phyloP scores from a whole-genome alignment of 2,329 filamentous ascomycete genomes.

The Emmonsia crescens region DNA sequence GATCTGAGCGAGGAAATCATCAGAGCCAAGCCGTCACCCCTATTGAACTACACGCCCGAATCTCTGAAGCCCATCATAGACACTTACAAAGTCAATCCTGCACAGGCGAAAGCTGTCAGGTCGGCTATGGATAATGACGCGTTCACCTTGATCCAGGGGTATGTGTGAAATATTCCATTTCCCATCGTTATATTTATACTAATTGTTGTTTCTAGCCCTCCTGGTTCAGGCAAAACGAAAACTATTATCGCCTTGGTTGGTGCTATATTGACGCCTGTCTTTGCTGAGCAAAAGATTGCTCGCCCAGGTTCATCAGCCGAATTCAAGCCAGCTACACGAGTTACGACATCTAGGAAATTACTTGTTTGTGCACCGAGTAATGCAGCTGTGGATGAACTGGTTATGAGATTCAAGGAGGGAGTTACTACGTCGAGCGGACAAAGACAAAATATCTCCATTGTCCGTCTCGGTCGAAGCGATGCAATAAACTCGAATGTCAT shows the following conservation, averaged over 20 bases:
- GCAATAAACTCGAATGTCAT: constrained; percentile 81
- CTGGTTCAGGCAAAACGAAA: constrained; percentile 96
- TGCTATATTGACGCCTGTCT: constrained; percentile 57
- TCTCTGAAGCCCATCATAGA: constrained; percentile 57
- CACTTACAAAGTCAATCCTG: constrained; percentile 75
- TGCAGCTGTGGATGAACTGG: constrained; percentile 90
- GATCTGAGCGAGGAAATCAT: constrained; percentile 90
- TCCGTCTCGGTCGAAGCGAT: constrained; percentile 82
- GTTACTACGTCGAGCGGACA: constrained; percentile 67
- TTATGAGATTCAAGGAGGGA: constrained; percentile 81
- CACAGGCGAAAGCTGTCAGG: constrained; percentile 82
- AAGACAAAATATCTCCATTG: constrained; percentile 66
- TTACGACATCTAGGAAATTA: constrained; percentile 60
- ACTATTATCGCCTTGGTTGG: constrained; percentile 96
- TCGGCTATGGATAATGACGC: constrained; percentile 92
- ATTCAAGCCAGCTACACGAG: constrained; percentile 24
- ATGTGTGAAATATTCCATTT: constrained; percentile 21
- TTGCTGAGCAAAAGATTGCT: constrained; percentile 40
- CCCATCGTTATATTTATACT: constrained; percentile 3
- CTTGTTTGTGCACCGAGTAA: constrained; percentile 98
- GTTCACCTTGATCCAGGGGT: constrained; percentile 91
- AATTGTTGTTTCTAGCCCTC: constrained; percentile 50
- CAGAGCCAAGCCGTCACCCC: constrained; percentile 76
- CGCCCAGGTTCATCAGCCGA: constrained; percentile 33
- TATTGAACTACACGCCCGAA: constrained; percentile 68